Conservation (phyloP, 2,329 filamentous ascomycete species). For the Metarhizium anisopliae region DNA sequence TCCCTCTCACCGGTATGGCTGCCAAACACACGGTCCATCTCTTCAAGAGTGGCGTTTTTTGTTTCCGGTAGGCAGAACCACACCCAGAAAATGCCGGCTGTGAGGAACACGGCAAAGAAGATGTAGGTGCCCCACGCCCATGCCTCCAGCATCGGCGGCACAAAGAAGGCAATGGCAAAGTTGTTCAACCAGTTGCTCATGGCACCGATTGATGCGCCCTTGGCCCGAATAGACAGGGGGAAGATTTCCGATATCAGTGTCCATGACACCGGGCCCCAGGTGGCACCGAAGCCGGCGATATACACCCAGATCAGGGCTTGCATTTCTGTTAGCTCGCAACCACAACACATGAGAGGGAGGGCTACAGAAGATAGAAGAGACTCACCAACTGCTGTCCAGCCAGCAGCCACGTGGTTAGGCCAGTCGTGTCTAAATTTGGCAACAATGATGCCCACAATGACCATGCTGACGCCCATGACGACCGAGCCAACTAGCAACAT, state of each 20-base stretch:
- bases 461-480: conserved; percentile 26
- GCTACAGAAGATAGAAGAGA: not conserved
- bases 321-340: not conserved
- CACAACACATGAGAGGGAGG: not conserved
- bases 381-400: conserved; percentile 17
- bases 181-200: conserved; percentile 30
- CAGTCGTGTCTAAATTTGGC: conserved; percentile 27
- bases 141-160: conserved; percentile 27
- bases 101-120: conserved; percentile 45
- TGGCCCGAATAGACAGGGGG: conserved; percentile 26
- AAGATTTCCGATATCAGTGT: conserved; percentile 39
- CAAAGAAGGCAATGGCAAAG: conserved; percentile 37
- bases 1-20: conserved; percentile 24
- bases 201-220: conserved; percentile 17
- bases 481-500: conserved; percentile 2
- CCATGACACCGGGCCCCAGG: conserved; percentile 38
- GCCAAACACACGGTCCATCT: conserved; percentile 43
- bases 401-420: conserved; percentile 25
- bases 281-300: conserved; percentile 37
- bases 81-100: conserved; percentile 36
- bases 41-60: conserved; percentile 43
- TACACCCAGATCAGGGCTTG: conserved; percentile 33
- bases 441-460: conserved; percentile 31
- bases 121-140: conserved; percentile 44
- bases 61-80: conserved; percentile 46